Evolutionary conservation across 768 basidiomycete species (phyloP).

Genomic region (Lactifluus echinatus): DNA sequence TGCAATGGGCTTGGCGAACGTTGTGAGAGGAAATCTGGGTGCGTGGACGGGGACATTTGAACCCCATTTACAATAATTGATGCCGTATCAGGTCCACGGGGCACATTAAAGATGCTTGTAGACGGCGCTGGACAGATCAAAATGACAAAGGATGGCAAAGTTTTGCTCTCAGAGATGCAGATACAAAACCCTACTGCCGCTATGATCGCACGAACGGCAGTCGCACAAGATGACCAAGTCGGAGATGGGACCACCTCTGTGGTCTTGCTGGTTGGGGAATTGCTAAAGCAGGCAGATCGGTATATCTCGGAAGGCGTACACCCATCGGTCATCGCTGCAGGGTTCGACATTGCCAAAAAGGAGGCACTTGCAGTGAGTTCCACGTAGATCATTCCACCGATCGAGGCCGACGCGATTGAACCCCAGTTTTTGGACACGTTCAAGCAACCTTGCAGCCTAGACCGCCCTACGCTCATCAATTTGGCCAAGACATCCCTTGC

Average conservation of each 20-base stretch:
- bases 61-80: neutral
- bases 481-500: slow-evolving; percentile 93
- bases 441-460: slow-evolving; percentile 68
- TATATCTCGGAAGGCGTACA: slow-evolving; percentile 98
- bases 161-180: slow-evolving; percentile 98
- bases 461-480: slow-evolving; percentile 85
- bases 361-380: slow-evolving; percentile 72
- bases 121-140: slow-evolving; percentile 98
- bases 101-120: slow-evolving; percentile 98
- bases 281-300: slow-evolving; percentile 95
- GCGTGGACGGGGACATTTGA: slow-evolving; percentile 23
- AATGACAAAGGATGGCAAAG: slow-evolving; percentile 99
- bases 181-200: slow-evolving; percentile 99
- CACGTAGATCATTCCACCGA: slow-evolving; percentile 12
- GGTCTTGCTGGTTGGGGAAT: slow-evolving; percentile 88
- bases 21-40: slow-evolving; percentile 97
- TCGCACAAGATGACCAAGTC: slow-evolving; percentile 98
- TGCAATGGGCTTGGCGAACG: slow-evolving; percentile 93
- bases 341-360: slow-evolving; percentile 97
- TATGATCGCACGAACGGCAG: slow-evolving; percentile 97
- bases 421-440: slow-evolving; percentile 86
- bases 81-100: slow-evolving; percentile 67
- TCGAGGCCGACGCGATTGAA: slow-evolving; percentile 20
- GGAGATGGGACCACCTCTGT: slow-evolving; percentile 99
- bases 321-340: slow-evolving; percentile 90